Conservation (phyloP, 306 rosid species). For the Vigna nakashimae region DNA sequence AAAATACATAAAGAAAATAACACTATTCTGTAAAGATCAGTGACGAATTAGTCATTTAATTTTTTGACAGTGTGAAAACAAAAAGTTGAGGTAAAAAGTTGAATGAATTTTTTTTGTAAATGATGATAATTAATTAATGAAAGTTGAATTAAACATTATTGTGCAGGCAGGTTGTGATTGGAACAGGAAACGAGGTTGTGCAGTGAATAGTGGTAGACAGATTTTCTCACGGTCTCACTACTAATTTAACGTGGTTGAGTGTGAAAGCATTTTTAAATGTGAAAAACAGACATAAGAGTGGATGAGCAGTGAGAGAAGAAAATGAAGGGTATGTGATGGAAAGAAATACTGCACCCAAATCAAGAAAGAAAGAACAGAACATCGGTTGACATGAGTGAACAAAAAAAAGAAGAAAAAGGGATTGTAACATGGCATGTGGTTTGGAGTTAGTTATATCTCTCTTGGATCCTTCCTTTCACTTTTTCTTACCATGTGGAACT, state of each 20-base stretch:
- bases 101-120: too few relatives aligned
- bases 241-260: neutral
- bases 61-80: too few relatives aligned
- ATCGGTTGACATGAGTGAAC: constrained; percentile 38
- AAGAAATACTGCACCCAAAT: constrained; percentile 38
- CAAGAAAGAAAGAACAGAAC: constrained; percentile 36
- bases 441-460: constrained; percentile 20
- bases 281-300: neutral
- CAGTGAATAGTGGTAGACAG: constrained; percentile 37
- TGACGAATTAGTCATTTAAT: too few relatives aligned
- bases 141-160: too few relatives aligned
- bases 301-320: neutral
- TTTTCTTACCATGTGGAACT: constrained; percentile 64
- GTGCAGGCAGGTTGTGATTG: too few relatives aligned
- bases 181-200: neutral
- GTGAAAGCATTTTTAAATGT: constrained; percentile 29
- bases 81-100: too few relatives aligned
- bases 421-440: constrained; percentile 48
- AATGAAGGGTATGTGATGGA: constrained; percentile 16
- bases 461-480: constrained; percentile 40
- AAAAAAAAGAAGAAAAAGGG: neutral
- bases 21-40: too few relatives aligned
- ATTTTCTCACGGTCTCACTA: constrained; percentile 22
- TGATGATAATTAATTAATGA: too few relatives aligned
- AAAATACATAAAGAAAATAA: too few relatives aligned